These are phyloP conservation scores for Ceriops zippeliana DNA, from an alignment of 345 rosid genomes.

Conservation along the genomic window DNA sequence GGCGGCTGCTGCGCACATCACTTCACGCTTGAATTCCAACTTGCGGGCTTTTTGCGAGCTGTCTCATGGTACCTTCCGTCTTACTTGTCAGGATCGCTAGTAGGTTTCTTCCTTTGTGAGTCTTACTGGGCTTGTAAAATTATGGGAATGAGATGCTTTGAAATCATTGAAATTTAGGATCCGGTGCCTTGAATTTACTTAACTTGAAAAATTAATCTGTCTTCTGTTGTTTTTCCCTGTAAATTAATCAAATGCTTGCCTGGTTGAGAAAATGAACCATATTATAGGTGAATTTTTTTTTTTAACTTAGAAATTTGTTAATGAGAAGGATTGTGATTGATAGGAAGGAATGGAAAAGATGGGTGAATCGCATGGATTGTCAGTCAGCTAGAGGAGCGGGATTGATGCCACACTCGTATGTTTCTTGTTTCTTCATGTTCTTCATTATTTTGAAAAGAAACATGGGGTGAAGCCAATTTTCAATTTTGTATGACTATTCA, in stretches of 20 bases:
- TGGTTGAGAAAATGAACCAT: neutral
- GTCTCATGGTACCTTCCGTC: slow-evolving; percentile 94
- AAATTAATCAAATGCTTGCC: neutral
- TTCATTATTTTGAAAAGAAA: slow-evolving; percentile 9
- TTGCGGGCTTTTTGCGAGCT: slow-evolving; percentile 85
- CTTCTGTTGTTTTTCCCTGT: neutral
- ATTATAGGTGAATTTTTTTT: slow-evolving; percentile 9
- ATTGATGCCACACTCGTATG: slow-evolving; percentile 69
- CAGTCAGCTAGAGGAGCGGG: slow-evolving; percentile 69
- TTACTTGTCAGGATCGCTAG: slow-evolving; percentile 98
- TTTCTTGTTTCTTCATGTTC: slow-evolving; percentile 37
- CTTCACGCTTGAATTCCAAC: slow-evolving; percentile 64
- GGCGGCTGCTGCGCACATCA: slow-evolving; percentile 42
- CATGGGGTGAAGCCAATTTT: slow-evolving; percentile 1
- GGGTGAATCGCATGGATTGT: slow-evolving; percentile 77
- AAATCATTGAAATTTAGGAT: slow-evolving; percentile 16
- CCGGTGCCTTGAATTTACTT: slow-evolving; percentile 17
- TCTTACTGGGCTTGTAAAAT: slow-evolving; percentile 45
- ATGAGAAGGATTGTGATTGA: slow-evolving; percentile 62
- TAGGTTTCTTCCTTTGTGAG: slow-evolving; percentile 79
- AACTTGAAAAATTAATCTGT: neutral
- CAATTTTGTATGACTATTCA: neutral
- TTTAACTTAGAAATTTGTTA: slow-evolving; percentile 20
- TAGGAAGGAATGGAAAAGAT: slow-evolving; percentile 84
- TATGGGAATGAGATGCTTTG: slow-evolving; percentile 10